Conservation (phyloP, 169 alveolate species). For the Plasmodium ovale region DNA sequence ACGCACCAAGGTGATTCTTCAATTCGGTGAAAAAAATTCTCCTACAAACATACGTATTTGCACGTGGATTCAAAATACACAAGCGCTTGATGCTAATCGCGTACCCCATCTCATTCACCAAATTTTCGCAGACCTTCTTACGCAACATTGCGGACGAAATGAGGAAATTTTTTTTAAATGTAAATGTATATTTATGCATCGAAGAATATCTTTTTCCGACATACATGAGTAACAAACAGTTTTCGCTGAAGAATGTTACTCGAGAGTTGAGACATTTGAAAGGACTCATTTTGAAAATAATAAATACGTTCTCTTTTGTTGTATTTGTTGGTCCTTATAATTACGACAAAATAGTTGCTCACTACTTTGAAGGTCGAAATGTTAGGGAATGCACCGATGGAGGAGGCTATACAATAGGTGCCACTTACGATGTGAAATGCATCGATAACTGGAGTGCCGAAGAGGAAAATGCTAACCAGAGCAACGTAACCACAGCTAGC, state of each 20-base stretch:
- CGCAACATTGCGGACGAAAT: slow-evolving; percentile 2
- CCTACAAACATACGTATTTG: not conserved
- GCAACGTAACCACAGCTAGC: not conserved
- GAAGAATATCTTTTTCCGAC: slow-evolving; percentile 71
- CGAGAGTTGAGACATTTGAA: slow-evolving; percentile 40
- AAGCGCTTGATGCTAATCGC: not conserved
- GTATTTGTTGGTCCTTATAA: slow-evolving; percentile 34
- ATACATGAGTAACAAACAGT: slow-evolving; percentile 4
- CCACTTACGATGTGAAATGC: slow-evolving; percentile 18
- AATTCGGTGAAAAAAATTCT: too few species aligned
- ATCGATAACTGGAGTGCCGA: slow-evolving; percentile 1
- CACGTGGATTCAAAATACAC: not conserved
- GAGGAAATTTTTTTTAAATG: slow-evolving; percentile 26
- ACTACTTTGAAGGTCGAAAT: slow-evolving; percentile 37
- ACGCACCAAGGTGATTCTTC: slow-evolving; percentile 11
- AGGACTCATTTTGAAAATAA: slow-evolving; percentile 10
- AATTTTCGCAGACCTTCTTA: slow-evolving; percentile 2
- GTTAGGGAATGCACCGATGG: not conserved
- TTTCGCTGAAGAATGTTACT: slow-evolving; percentile 13
- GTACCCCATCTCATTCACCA: not conserved
- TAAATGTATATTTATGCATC: slow-evolving; percentile 33
- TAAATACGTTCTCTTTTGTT: slow-evolving; percentile 14
- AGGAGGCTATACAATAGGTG: not conserved
- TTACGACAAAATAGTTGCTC: slow-evolving; percentile 30
- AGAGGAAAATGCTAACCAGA: not conserved